Evolutionary conservation across 768 basidiomycete species (phyloP).

Genomic region (Lentinula lateritia): DNA sequence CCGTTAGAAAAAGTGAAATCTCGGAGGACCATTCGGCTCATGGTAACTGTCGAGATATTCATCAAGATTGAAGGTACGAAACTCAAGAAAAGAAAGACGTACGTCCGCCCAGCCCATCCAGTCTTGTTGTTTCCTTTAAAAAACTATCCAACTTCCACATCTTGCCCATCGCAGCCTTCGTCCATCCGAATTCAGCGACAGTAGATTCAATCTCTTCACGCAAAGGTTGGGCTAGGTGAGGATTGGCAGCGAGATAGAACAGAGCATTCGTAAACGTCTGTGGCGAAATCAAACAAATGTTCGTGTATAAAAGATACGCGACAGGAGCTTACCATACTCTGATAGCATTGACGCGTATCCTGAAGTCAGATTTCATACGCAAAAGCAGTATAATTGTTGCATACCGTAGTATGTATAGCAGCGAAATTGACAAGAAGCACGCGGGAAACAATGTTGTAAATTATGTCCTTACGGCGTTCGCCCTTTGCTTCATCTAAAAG

Average conservation of each 20-base stretch:
- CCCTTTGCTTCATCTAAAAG: conserved; percentile 18
- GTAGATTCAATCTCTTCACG: conserved; percentile 26
- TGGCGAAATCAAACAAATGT: neutral
- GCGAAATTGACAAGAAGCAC: conserved; percentile 36
- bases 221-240: conserved; percentile 22
- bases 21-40: conserved; percentile 7
- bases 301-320: neutral
- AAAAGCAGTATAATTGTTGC: neutral
- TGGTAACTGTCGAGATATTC: conserved; percentile 10
- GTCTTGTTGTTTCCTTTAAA: conserved; percentile 33
- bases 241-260: conserved; percentile 22
- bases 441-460: conserved; percentile 17
- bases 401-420: conserved; percentile 29
- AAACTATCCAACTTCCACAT: conserved; percentile 42
- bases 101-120: conserved; percentile 21
- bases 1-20: conserved; percentile 14
- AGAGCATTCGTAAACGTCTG: conserved; percentile 23
- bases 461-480: conserved; percentile 16
- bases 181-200: conserved; percentile 30
- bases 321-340: neutral
- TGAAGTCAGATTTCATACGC: too few relatives aligned
- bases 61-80: conserved; percentile 1
- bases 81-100: conserved; percentile 4
- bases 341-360: too few relatives aligned
- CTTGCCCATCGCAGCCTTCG: conserved; percentile 30